Percentiles rank a stretch among this genome's conserved stretches.
Conservation (phyloP, 75 land plant species). For the Cupressus sempervirens region DNA sequence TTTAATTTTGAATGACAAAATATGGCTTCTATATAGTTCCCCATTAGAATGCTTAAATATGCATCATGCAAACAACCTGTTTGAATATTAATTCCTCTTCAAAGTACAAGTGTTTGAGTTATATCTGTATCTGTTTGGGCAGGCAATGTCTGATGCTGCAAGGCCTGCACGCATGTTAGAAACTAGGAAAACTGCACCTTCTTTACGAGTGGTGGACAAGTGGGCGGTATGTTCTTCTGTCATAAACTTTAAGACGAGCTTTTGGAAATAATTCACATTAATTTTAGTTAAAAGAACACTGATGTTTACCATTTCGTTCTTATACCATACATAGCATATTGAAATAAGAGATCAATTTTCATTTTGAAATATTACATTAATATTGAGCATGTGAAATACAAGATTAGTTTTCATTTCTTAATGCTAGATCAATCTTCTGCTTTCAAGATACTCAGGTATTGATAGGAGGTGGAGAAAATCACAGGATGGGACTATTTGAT, state of each 20-base stretch:
- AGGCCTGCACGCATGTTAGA: constrained; percentile 84
- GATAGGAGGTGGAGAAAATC: constrained; percentile 98
- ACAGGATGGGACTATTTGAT: constrained; percentile 95
- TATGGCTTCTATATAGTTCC: neutral
- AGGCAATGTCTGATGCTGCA: constrained; percentile 97
- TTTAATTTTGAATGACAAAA: neutral
- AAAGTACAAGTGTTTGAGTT: neutral
- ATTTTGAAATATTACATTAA: neutral
- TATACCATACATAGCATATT: neutral
- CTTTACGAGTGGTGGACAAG: constrained; percentile 90
- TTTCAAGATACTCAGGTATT: constrained; percentile 53
- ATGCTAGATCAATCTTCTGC: neutral
- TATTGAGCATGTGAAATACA: neutral
- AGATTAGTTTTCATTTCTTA: neutral
- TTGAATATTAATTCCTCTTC: neutral
- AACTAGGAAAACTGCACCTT: constrained; percentile 98
- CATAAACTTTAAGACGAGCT: neutral
- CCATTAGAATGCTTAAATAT: neutral
- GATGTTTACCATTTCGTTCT: neutral
- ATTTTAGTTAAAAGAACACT: neutral
- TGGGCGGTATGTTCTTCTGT: constrained; percentile 79
- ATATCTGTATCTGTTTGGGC: constrained; percentile 8
- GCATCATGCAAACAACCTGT: neutral
- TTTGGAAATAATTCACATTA: neutral
- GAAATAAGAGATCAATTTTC: neutral